Base-by-base conservation (phyloP, 495 filamentous ascomycete species). In the Neurospora sublineolata region DNA sequence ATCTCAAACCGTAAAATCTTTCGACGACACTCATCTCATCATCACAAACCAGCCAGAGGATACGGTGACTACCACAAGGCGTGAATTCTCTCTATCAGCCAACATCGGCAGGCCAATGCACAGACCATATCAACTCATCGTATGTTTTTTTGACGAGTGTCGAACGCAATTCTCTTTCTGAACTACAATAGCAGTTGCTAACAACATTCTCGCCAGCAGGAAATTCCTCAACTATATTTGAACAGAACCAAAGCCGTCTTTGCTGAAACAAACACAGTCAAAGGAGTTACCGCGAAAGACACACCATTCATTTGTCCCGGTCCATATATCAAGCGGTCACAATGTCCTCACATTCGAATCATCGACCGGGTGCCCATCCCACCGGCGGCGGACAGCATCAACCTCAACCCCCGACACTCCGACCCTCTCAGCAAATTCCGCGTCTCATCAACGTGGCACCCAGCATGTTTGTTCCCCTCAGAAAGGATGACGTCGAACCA, bases 391-490 rank as follows among this genome's bases (percentile, higher is more conserved):
- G 69, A 72, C 41, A 52, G 20, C 42, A 72, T 20, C 67, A 73
- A 72, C 20, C 64, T 39, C 71, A 67, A 37, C 60, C 38, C 41
- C 44, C 36, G 36, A 58, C 69, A 23, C 18, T 39, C 52, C 12
- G 40, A 18, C 52, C 73, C 9, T 58, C 76, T 42, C 77, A 80
- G 11, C 70, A 72, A 1, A 82, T 82, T n/a, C 82, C 81, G 2
- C 69, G 67, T 0, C 78, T 80, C 60, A 72, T 46, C 14, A 79
- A 72, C 72, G 75, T 83, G 33, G 74, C 78, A 1, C 80, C 83
- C 6, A 74, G 77, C 44, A 83, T 86, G 27, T 86, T 87, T 72
- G 78, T 81, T 2, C 82, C 84, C 7, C 77, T 84, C 67, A 71
- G 69, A 3, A 72, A 75, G 3, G 81, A 84, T 69, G 72, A 83